These are phyloP conservation scores for Alternaria sp. DNA, from an alignment of 2,329 filamentous ascomycete species.

Conservation along the genomic window DNA sequence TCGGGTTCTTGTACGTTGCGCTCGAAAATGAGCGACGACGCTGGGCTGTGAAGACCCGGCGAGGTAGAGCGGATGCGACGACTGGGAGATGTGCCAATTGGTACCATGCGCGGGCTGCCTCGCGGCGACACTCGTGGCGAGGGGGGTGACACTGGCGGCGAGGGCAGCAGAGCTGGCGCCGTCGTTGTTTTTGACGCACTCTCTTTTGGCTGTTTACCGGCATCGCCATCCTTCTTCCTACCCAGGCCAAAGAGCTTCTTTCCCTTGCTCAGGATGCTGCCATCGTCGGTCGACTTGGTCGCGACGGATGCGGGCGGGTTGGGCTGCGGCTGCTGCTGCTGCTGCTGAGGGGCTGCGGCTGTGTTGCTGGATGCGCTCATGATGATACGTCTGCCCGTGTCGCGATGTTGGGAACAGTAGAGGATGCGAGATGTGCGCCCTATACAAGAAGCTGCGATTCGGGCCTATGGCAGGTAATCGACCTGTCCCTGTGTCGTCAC, in stretches of 20 bases:
- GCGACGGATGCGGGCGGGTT: constrained; percentile 28
- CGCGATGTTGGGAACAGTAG: background rate
- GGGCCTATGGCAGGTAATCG: constrained; percentile 14
- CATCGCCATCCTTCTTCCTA: constrained; percentile 45
- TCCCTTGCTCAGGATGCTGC: constrained; percentile 43
- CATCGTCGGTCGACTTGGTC: constrained; percentile 36
- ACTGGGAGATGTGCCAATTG: constrained; percentile 65
- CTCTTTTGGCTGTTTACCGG: constrained; percentile 22
- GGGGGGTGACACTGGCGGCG: constrained; percentile 42
- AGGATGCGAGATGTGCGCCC: constrained; percentile 2
- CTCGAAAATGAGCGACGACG: constrained; percentile 84
- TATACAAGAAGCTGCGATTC: constrained; percentile 17
- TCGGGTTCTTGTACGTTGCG: constrained; percentile 87
- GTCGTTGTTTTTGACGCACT: constrained; percentile 20
- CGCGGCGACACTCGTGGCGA: constrained; percentile 47
- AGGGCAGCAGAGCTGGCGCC: constrained; percentile 41
- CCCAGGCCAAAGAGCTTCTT: constrained; percentile 52
- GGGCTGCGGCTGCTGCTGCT: background rate
- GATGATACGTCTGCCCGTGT: background rate
- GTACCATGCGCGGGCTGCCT: constrained; percentile 49
- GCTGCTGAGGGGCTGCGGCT: constrained; percentile 16
- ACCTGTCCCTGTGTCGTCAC: constrained; percentile 19
- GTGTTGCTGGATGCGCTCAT: constrained; percentile 24
- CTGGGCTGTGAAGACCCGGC: constrained; percentile 80
- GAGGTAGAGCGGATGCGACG: constrained; percentile 73